A percentile compares a stretch with the other conserved stretches of the same genome.
phyloP scores from a whole-genome alignment of 768 basidiomycete genomes.

The Lactarius tabidus region DNA sequence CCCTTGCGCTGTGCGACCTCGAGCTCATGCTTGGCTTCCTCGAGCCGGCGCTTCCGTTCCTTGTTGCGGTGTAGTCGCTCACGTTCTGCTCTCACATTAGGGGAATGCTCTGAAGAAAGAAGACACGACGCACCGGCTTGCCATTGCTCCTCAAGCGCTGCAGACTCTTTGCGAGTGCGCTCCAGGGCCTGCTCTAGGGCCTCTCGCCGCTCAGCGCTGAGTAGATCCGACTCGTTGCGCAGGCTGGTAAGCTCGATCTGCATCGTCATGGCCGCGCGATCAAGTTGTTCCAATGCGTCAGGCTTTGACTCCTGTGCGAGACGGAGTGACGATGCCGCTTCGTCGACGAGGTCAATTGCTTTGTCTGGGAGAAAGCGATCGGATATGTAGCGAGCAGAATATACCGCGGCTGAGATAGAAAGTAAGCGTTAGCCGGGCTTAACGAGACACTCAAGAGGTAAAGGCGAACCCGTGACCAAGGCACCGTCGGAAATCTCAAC shows the following conservation, averaged over 20 bases:
- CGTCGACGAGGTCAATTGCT: constrained; percentile 89
- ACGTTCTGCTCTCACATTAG: constrained; percentile 47
- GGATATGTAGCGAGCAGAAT: constrained; percentile 79
- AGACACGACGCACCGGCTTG: constrained; percentile 49
- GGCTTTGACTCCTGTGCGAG: constrained; percentile 89
- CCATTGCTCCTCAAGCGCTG: constrained; percentile 63
- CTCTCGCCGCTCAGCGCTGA: constrained; percentile 67
- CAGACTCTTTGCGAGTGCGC: constrained; percentile 59
- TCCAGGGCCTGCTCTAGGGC: constrained; percentile 64
- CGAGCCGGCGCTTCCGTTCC: constrained; percentile 57
- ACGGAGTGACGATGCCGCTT: constrained; percentile 82
- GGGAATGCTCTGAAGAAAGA: neutral
- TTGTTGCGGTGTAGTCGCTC: constrained; percentile 65
- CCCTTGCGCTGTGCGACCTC: constrained; percentile 88
- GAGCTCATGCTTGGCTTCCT: constrained; percentile 79
- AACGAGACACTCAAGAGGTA: neutral
- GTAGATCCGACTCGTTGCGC: constrained; percentile 83
- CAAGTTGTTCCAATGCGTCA: constrained; percentile 75
- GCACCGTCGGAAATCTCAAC: constrained; percentile 89
- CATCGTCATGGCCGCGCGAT: constrained; percentile 78
- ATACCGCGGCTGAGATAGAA: constrained; percentile 62
- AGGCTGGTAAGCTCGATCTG: constrained; percentile 88
- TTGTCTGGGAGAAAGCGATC: constrained; percentile 90
- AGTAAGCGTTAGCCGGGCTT: neutral
- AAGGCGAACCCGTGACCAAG: constrained; percentile 67